These are phyloP conservation scores for Phytophthora meadii DNA, from an alignment of 352 stramenopile species.

Conservation along the genomic window DNA sequence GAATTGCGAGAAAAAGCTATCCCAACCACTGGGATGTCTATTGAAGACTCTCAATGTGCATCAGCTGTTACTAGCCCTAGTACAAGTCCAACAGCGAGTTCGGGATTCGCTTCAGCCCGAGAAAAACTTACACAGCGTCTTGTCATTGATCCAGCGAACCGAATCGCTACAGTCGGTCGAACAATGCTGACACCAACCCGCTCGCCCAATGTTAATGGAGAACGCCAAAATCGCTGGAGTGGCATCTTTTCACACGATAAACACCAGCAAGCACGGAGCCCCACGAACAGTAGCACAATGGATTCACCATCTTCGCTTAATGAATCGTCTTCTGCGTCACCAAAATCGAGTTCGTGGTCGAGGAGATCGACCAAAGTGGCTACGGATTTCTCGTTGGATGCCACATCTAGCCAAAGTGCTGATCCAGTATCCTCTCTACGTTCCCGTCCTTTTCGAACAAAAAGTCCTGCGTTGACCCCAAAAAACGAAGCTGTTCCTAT, in stretches of 20 bases:
- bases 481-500: conserved; percentile 8
- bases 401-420: not conserved
- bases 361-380: conserved; percentile 23
- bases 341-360: conserved; percentile 18
- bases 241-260: conserved; percentile 42
- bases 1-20: conserved; percentile 21
- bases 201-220: conserved; percentile 20
- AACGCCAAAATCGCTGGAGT: conserved; percentile 43
- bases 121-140: conserved; percentile 45
- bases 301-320: conserved; percentile 10
- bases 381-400: conserved; percentile 20
- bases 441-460: conserved; percentile 15
- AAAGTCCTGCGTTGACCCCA: not conserved
- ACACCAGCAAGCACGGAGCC: conserved; percentile 43
- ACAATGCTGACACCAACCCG: conserved; percentile 36
- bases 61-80: conserved; percentile 13
- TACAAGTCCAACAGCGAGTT: conserved; percentile 22
- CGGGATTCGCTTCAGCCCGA: conserved; percentile 18
- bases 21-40: not conserved
- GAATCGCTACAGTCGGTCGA: conserved; percentile 26
- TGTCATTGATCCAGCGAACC: conserved; percentile 34
- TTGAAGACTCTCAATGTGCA: conserved; percentile 3
- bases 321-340: conserved; percentile 13
- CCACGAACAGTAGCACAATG: conserved; percentile 30
- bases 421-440: conserved; percentile 17